These are phyloP conservation scores for Avicennia marina DNA, from an alignment of 257 asterid genomes.

Conservation along the genomic window DNA sequence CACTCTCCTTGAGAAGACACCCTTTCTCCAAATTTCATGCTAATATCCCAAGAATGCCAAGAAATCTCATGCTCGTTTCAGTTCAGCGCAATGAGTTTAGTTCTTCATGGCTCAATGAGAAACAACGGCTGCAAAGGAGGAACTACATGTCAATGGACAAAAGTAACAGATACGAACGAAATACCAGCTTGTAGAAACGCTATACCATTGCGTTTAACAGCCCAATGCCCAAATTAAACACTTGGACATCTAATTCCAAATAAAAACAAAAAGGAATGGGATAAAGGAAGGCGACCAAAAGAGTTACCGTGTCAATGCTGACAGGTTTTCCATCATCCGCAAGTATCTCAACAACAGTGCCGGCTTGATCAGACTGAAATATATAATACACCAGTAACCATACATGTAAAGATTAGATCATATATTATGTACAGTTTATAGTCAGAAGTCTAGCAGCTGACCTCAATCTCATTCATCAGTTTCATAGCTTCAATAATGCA, in stretches of 20 bases:
- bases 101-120: conserved; percentile 46
- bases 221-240: not conserved
- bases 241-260: too few species aligned
- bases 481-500: conserved; percentile 80
- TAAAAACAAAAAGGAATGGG: not conserved
- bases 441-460: conserved; percentile 17
- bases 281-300: not conserved
- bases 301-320: not conserved
- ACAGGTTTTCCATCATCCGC: not conserved
- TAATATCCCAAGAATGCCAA: not conserved
- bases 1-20: too few species aligned
- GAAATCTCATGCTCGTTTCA: not conserved
- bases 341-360: not conserved
- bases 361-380: conserved; percentile 28
- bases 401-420: not conserved
- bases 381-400: not conserved
- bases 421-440: not conserved
- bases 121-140: conserved; percentile 44
- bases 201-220: not conserved
- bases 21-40: too few species aligned
- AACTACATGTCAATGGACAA: not conserved
- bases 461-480: conserved; percentile 78
- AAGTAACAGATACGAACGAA: too few species aligned
- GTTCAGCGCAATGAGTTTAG: not conserved
- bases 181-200: not conserved